Base-by-base conservation (phyloP, 192 early-diverging fungal genomes). In the Paraglomus brasilianum region DNA sequence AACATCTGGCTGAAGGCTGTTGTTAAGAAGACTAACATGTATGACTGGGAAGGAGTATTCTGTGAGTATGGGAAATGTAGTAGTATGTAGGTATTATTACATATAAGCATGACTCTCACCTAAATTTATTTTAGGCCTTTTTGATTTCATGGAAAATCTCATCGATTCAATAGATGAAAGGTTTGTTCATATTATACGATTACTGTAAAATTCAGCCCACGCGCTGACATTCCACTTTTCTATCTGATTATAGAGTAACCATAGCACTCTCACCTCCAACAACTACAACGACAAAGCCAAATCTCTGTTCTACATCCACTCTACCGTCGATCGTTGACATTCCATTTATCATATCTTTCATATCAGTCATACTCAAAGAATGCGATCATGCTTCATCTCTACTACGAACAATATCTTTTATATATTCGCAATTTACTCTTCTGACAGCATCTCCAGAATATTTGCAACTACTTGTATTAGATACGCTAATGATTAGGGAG, bases 31-130 rank as follows among this genome's bases (percentile, higher is more conserved):
- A 83, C 82, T 11, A 81, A 77, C 22, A 61, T 83, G 42, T 78
- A 75, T 62, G 82, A 78, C 44, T 77, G 81, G 5, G 82, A 83
- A 56, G 81, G 79, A 15, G 80, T 83, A 17, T 83, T 79, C 69
- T 83, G 82, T 74, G 53, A 74, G 71, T 69, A 21, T 30, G 30
- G 3, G n/a, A 43, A 50, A 15, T 46, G 13, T 56, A 6, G 53
- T 56, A 41, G 17, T 43, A n/a, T 1, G 21, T 63, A 10, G 41
- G 38, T 7, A 49, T 59, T 17, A 60, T 64, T 69, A 36, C 0
- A 21, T 66, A 46, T 40, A 24, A 19, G 44, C 11, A 17, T 40
- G 15, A 22, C 40, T 67, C 24, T 67, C 51, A 36, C 3, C 30
- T 52, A 14, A 24, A 48, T 30, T 66, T 42, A 14, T 41, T n/a